A percentile compares a stretch with the other conserved stretches of the same genome.
These are phyloP conservation scores for Daldinia sp. DNA, from an alignment of 2,329 filamentous ascomycete genomes.

Conservation along the genomic window DNA sequence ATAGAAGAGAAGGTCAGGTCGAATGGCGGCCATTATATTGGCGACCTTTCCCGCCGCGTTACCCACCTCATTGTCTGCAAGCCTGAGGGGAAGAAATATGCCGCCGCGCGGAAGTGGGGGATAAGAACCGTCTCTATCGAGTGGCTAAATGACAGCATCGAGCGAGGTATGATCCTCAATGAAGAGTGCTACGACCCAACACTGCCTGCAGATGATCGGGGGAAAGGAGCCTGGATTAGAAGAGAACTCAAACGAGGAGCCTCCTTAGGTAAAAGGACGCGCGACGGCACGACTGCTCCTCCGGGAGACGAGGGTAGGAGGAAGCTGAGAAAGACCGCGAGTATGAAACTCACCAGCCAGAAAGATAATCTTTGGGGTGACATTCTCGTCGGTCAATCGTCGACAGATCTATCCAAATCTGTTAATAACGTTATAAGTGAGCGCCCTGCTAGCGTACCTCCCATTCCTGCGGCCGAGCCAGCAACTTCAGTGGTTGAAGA, in stretches of 20 bases:
- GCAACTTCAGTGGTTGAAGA: constrained; percentile 7
- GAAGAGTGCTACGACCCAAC: constrained; percentile 84
- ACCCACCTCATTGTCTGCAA: constrained; percentile 86
- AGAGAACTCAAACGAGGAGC: constrained; percentile 56
- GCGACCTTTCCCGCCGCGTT: constrained; percentile 84
- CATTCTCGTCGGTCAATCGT: constrained; percentile 68
- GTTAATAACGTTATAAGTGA: constrained; percentile 4
- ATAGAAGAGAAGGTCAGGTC: constrained; percentile 72
- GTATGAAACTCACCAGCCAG: constrained; percentile 81
- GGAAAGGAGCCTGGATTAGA: constrained; percentile 77
- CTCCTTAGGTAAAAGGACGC: constrained; percentile 65
- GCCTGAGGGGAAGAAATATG: constrained; percentile 88
- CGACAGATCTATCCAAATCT: constrained; percentile 42
- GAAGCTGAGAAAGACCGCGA: constrained; percentile 88
- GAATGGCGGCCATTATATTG: constrained; percentile 85
- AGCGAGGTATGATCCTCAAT: constrained; percentile 89
- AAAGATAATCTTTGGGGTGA: constrained; percentile 89
- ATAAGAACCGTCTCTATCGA: constrained; percentile 81
- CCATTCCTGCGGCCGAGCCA: constrained; percentile 13
- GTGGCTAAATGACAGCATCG: constrained; percentile 85
- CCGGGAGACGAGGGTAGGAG: constrained; percentile 68
- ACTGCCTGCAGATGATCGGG: constrained; percentile 74
- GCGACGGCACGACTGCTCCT: constrained; percentile 55
- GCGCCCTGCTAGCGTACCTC: constrained; percentile 27
- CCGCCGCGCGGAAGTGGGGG: constrained; percentile 83